Evolutionary conservation across 2,329 filamentous ascomycete species (phyloP).

Genomic region (Pseudogymnoascus sp.): DNA sequence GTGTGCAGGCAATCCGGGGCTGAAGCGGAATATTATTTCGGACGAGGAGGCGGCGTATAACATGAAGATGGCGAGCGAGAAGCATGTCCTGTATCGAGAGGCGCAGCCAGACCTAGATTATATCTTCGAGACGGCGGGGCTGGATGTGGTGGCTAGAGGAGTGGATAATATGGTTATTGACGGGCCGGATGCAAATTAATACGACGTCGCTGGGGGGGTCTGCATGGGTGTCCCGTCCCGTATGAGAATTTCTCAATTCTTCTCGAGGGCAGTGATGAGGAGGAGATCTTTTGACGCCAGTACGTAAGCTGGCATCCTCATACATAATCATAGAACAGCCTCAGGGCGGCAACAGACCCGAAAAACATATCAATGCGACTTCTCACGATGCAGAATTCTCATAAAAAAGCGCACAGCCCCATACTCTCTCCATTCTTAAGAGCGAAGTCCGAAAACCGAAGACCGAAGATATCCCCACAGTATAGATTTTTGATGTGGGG

Average conservation of each 20-base stretch:
- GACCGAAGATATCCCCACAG: neutral
- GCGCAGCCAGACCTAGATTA: slow-evolving; percentile 39
- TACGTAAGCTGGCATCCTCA: neutral
- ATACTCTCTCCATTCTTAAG: neutral
- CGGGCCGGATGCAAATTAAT: neutral
- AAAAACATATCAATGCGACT: neutral
- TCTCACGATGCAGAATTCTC: neutral
- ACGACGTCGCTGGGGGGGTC: neutral
- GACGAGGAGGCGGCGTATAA: slow-evolving; percentile 48
- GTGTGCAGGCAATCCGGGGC: slow-evolving; percentile 37
- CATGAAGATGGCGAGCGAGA: slow-evolving; percentile 41
- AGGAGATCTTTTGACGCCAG: neutral
- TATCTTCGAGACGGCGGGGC: slow-evolving; percentile 36
- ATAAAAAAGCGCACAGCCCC: neutral
- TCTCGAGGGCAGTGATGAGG: neutral
- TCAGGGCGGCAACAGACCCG: neutral
- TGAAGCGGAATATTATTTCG: slow-evolving; percentile 44
- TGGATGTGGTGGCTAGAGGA: slow-evolving; percentile 24
- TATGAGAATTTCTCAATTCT: neutral
- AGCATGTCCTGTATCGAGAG: slow-evolving; percentile 38
- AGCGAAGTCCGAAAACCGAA: neutral
- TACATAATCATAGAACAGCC: neutral
- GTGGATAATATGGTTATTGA: slow-evolving; percentile 25
- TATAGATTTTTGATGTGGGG: slow-evolving; percentile 8
- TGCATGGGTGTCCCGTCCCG: neutral